phyloP scores from a whole-genome alignment of 495 filamentous ascomycete species.

The Neurospora cerealis region DNA sequence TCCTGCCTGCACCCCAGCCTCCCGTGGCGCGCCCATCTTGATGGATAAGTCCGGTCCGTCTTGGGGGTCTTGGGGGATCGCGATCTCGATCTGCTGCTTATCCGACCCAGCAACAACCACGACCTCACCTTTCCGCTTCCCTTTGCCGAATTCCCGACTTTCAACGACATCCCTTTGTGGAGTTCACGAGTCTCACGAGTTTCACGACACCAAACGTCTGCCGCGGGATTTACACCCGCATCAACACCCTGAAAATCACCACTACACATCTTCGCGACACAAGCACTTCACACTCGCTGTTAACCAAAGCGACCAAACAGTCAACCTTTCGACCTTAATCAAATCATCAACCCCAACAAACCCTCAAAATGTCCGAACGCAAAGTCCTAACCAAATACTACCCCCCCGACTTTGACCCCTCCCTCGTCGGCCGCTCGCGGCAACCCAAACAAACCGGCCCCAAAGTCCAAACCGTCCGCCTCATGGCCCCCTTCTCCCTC shows the following conservation, averaged over 20 bases:
- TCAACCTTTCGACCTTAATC: not conserved
- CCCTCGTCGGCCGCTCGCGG: conserved; percentile 55
- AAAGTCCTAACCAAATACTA: conserved; percentile 83
- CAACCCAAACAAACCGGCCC: conserved; percentile 63
- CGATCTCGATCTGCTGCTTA: not conserved
- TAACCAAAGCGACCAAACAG: not conserved
- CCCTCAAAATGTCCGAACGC: conserved; percentile 74
- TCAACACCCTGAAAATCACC: not conserved
- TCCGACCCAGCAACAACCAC: not conserved
- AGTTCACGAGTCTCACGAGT: not conserved
- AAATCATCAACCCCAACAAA: not conserved
- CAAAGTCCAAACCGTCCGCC: conserved; percentile 79
- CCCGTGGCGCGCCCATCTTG: not conserved
- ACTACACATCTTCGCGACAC: not conserved
- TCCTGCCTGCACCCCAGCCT: not conserved
- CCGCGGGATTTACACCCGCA: not conserved
- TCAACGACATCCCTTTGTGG: not conserved
- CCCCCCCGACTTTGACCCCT: conserved; percentile 95
- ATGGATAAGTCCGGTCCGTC: not conserved
- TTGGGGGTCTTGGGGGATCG: not conserved
- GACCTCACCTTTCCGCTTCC: not conserved
- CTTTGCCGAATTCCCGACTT: not conserved
- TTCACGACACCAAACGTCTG: not conserved
- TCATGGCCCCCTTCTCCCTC: conserved; percentile 96
- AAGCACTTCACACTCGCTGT: not conserved